A percentile compares a stretch with the other conserved stretches of the same genome.
These are phyloP conservation scores for Pythium dissotocum DNA, from an alignment of 352 stramenopile species.

Conservation along the genomic window DNA sequence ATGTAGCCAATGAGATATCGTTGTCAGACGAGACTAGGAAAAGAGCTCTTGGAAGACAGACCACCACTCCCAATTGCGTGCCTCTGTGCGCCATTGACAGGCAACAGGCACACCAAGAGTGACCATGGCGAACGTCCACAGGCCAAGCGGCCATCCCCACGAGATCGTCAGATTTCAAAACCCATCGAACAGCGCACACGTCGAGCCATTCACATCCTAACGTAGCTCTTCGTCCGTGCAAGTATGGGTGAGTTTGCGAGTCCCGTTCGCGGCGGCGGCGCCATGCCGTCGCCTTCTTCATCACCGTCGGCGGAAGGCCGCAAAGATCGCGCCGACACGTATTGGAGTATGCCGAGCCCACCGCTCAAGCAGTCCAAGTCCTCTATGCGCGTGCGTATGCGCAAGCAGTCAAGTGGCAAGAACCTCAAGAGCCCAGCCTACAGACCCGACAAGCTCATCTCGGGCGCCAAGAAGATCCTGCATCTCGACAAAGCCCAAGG, in stretches of 20 bases:
- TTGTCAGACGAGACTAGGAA: not conserved
- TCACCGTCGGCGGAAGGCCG: slow-evolving; percentile 3
- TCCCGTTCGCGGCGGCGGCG: not conserved
- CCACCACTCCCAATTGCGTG: not conserved
- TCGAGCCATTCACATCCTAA: not conserved
- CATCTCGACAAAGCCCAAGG: slow-evolving; percentile 36
- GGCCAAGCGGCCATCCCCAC: not conserved
- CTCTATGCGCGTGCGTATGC: slow-evolving; percentile 30
- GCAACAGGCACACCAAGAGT: not conserved
- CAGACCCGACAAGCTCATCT: slow-evolving; percentile 15
- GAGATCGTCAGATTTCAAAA: not conserved
- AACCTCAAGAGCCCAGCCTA: not conserved
- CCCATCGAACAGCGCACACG: not conserved
- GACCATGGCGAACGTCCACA: not conserved
- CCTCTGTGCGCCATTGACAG: not conserved
- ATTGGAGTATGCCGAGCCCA: slow-evolving; percentile 20
- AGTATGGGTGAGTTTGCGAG: not conserved
- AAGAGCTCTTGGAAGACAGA: not conserved
- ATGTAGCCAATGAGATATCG: not conserved
- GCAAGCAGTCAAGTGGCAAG: slow-evolving; percentile 8
- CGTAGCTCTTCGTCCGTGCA: not conserved
- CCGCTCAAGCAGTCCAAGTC: slow-evolving; percentile 7
- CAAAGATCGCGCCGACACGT: slow-evolving; percentile 14
- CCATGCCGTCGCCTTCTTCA: not conserved
- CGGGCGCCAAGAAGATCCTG: slow-evolving; percentile 41